Evolutionary conservation across 2,329 filamentous ascomycete genomes (phyloP).

Genomic region (Beauveria scarabaeidicola): DNA sequence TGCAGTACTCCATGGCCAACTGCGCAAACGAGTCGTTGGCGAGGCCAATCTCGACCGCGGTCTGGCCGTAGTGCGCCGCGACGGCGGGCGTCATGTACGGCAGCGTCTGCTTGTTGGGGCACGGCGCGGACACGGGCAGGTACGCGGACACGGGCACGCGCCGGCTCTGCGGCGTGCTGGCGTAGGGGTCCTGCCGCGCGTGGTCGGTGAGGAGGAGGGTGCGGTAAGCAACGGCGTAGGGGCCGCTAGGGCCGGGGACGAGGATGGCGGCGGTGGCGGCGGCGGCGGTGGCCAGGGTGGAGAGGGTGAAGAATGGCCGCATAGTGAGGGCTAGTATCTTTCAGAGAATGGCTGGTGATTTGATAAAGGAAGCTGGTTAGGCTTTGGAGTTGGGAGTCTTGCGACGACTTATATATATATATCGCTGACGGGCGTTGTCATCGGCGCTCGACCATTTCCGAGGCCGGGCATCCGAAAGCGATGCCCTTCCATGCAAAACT

Average conservation of each 20-base stretch:
- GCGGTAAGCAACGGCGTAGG: constrained; percentile 21
- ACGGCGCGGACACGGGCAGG: constrained; percentile 11
- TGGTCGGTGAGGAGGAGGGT: constrained; percentile 22
- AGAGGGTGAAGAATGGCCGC: constrained; percentile 14
- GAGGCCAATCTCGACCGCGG: constrained; percentile 20
- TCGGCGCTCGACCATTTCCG: background rate
- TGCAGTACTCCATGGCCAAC: constrained; percentile 21
- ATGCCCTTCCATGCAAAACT: background rate
- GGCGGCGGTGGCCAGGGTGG: constrained; percentile 12
- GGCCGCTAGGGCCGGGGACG: constrained; percentile 22
- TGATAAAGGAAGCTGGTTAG: background rate
- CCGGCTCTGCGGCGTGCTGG: constrained; percentile 18
- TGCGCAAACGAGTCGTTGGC: constrained; percentile 22
- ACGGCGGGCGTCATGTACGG: constrained; percentile 28
- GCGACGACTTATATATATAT: no score
- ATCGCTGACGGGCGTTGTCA: no score
- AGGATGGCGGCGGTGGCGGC: constrained; percentile 18
- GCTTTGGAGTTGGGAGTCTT: background rate
- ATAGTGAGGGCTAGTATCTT: constrained; percentile 10
- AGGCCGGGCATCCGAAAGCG: background rate
- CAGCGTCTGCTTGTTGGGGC: constrained; percentile 10
- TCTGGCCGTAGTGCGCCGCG: constrained; percentile 21
- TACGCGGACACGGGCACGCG: constrained; percentile 15
- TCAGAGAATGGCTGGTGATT: background rate
- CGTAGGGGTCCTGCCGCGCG: constrained; percentile 24